These are phyloP conservation scores for Globisporangium cystogenes DNA, from an alignment of 352 stramenopile genomes.

Conservation along the genomic window DNA sequence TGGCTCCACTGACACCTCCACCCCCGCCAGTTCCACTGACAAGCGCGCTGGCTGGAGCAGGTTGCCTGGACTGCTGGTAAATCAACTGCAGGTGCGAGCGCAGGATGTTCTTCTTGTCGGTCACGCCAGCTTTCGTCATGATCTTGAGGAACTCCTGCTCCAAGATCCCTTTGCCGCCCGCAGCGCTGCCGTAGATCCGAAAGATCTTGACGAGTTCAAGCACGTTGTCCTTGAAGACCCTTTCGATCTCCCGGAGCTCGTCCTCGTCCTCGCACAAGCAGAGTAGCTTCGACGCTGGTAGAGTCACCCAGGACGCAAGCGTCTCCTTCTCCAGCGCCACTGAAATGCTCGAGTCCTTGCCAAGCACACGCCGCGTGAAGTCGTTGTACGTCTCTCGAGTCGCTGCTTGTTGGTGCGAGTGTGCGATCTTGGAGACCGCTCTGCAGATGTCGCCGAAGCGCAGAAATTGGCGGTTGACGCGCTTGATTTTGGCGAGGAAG, in stretches of 20 bases:
- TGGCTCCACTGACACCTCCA: not conserved
- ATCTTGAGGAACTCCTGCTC: slow-evolving; percentile 83
- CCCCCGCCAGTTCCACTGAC: not conserved
- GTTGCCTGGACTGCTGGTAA: slow-evolving; percentile 61
- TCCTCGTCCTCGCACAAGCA: slow-evolving; percentile 53
- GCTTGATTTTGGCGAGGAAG: slow-evolving; percentile 62
- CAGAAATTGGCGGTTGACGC: slow-evolving; percentile 54
- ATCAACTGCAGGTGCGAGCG: slow-evolving; percentile 64
- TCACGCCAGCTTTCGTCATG: slow-evolving; percentile 70
- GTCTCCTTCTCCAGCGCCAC: slow-evolving; percentile 67
- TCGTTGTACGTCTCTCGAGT: slow-evolving; percentile 59
- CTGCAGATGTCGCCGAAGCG: slow-evolving; percentile 52
- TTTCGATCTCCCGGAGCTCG: slow-evolving; percentile 55
- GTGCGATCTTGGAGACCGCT: slow-evolving; percentile 37
- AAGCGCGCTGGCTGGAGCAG: not conserved
- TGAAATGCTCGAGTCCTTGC: slow-evolving; percentile 70
- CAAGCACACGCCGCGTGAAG: slow-evolving; percentile 50
- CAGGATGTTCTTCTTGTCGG: slow-evolving; percentile 79
- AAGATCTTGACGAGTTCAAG: slow-evolving; percentile 81
- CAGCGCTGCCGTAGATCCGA: slow-evolving; percentile 57
- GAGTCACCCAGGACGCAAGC: slow-evolving; percentile 46
- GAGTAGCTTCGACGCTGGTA: slow-evolving; percentile 42
- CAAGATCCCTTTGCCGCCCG: slow-evolving; percentile 58
- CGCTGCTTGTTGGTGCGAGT: slow-evolving; percentile 41
- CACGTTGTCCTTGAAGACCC: slow-evolving; percentile 70